phyloP scores from a whole-genome alignment of 495 filamentous ascomycete species.

The Peziza echinospora region DNA sequence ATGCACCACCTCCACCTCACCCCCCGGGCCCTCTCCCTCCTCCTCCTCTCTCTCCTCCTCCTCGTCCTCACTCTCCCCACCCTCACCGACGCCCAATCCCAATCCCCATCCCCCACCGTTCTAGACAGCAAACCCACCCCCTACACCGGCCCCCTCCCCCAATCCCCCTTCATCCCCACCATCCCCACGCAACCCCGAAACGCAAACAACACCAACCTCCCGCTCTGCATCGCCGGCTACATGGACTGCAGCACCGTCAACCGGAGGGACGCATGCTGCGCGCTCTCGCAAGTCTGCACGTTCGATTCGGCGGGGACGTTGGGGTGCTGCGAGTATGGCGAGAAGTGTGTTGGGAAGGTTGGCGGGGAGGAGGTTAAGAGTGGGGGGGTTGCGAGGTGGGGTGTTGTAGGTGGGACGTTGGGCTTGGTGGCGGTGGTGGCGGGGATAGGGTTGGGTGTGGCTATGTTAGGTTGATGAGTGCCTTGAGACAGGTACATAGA shows the following conservation, averaged over 20 bases:
- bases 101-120: too few relatives aligned
- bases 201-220: background rate
- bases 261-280: slow-evolving; percentile 10
- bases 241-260: slow-evolving; percentile 9
- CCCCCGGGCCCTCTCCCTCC: too few relatives aligned
- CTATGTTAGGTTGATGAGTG: too few relatives aligned
- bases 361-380: background rate
- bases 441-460: too few relatives aligned
- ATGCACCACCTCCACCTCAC: too few relatives aligned
- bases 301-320: slow-evolving; percentile 4
- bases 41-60: too few relatives aligned
- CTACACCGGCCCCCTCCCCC: too few relatives aligned
- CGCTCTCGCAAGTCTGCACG: slow-evolving; percentile 12
- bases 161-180: slow-evolving; percentile 2
- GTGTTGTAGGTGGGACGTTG: too few relatives aligned
- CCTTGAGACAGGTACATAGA: too few relatives aligned
- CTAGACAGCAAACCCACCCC: too few relatives aligned
- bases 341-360: slow-evolving; percentile 7
- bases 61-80: too few relatives aligned
- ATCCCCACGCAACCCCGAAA: background rate
- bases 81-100: too few relatives aligned
- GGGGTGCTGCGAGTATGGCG: slow-evolving; percentile 12
- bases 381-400: background rate
- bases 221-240: slow-evolving; percentile 5
- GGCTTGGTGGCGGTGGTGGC: background rate